phyloP scores from a whole-genome alignment of 192 early-diverging fungal genomes.

The Bifiguratus adelaidae region DNA sequence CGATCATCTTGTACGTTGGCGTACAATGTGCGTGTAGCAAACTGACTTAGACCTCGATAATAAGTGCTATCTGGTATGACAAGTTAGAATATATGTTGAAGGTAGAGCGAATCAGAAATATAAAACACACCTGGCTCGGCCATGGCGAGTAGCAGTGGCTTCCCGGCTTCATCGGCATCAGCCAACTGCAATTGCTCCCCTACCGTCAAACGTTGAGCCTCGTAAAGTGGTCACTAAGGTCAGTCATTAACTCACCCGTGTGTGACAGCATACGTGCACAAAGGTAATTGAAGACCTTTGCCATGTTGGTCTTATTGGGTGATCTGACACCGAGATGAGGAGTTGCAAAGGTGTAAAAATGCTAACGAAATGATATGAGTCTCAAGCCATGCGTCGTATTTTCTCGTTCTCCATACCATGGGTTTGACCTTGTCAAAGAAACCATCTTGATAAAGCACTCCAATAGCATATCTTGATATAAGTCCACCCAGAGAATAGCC shows the following conservation, averaged over 20 bases:
- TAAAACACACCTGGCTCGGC: constrained; percentile 25
- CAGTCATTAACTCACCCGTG: constrained; percentile 27
- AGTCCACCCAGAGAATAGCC: constrained; percentile 51
- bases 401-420: constrained; percentile 24
- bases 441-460: constrained; percentile 26
- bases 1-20: constrained; percentile 38
- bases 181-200: constrained; percentile 34
- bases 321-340: constrained; percentile 40
- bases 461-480: constrained; percentile 37
- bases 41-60: constrained; percentile 24
- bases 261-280: constrained; percentile 28
- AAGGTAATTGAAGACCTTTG: constrained; percentile 24
- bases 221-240: neutral
- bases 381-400: too few species aligned
- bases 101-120: neutral
- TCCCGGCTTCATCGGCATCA: constrained; percentile 17
- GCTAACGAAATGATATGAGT: constrained; percentile 11
- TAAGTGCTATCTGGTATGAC: neutral
- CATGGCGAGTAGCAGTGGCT: constrained; percentile 24
- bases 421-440: constrained; percentile 36
- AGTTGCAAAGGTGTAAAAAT: constrained; percentile 47
- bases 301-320: constrained; percentile 7
- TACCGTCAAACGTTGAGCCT: neutral
- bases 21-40: constrained; percentile 30
- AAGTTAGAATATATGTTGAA: too few species aligned